These are phyloP conservation scores for Mitragyna speciosa DNA, from an alignment of 257 asterid species.

Conservation along the genomic window DNA sequence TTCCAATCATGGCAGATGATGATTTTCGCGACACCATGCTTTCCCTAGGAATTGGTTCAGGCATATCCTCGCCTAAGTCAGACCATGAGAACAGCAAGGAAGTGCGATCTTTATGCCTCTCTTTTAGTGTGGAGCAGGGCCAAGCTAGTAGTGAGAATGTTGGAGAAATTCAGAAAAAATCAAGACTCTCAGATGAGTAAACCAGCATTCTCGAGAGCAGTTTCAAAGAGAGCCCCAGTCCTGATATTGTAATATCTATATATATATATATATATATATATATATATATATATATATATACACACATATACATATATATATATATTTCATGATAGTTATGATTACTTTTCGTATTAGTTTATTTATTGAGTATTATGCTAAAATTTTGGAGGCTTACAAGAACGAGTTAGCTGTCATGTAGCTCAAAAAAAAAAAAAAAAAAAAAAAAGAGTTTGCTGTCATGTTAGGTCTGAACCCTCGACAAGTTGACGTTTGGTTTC, in stretches of 20 bases:
- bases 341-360: too few relatives aligned
- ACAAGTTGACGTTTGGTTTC: slow-evolving; percentile 96
- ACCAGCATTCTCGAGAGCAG: slow-evolving; percentile 26
- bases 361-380: not conserved
- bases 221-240: slow-evolving; percentile 28
- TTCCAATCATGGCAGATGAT: not conserved
- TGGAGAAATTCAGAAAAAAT: slow-evolving; percentile 26
- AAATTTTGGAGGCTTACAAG: slow-evolving; percentile 57
- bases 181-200: slow-evolving; percentile 25
- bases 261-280: too few relatives aligned
- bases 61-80: not conserved
- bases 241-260: slow-evolving; percentile 11
- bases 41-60: slow-evolving; percentile 4
- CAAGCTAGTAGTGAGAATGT: slow-evolving; percentile 5
- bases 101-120: not conserved
- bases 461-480: slow-evolving; percentile 74
- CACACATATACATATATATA: too few relatives aligned
- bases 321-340: too few relatives aligned
- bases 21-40: slow-evolving; percentile 10
- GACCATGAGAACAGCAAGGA: slow-evolving; percentile 8
- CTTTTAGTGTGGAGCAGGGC: not conserved
- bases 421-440: too few relatives aligned
- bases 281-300: too few relatives aligned
- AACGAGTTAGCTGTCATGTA: slow-evolving; percentile 59
- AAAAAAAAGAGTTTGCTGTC: slow-evolving; percentile 67